Evolutionary conservation across 805 yeast genomes (phyloP).

Genomic region (Saccharomycopsis microspora): DNA sequence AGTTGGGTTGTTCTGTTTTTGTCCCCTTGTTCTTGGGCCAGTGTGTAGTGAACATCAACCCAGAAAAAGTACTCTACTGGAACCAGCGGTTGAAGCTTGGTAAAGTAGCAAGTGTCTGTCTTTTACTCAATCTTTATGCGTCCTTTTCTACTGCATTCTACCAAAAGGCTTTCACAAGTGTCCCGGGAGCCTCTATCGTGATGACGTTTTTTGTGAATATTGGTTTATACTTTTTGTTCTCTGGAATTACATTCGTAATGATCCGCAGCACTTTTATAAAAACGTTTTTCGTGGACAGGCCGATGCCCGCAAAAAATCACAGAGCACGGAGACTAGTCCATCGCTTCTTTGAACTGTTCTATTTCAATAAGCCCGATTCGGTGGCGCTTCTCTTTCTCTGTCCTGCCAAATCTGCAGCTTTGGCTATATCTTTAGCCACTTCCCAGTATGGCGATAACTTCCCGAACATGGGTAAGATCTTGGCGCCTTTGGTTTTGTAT

Average conservation of each 20-base stretch:
- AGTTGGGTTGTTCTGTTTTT: conserved; percentile 73
- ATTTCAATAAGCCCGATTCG: conserved; percentile 59
- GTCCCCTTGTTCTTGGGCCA: conserved; percentile 87
- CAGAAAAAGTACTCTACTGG: conserved; percentile 52
- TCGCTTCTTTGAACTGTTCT: conserved; percentile 46
- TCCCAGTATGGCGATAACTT: conserved; percentile 64
- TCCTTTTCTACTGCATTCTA: conserved; percentile 83
- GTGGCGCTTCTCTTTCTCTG: conserved; percentile 79
- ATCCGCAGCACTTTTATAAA: conserved; percentile 30
- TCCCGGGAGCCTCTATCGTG: conserved; percentile 56
- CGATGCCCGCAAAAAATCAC: not conserved
- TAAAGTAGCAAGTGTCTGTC: conserved; percentile 73
- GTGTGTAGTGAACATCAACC: conserved; percentile 58
- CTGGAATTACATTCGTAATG: conserved; percentile 43
- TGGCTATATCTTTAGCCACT: conserved; percentile 76
- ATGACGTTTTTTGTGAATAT: conserved; percentile 75
- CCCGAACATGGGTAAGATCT: conserved; percentile 52
- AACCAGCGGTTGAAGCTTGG: conserved; percentile 45
- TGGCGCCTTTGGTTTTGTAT: conserved; percentile 76
- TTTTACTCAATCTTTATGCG: conserved; percentile 63
- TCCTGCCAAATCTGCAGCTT: conserved; percentile 88
- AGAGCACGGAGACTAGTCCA: conserved; percentile 20
- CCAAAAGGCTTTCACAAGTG: conserved; percentile 65
- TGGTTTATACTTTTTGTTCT: conserved; percentile 70
- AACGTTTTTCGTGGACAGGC: conserved; percentile 4